phyloP scores from a whole-genome alignment of 2,329 filamentous ascomycete genomes.

The Talaromyces sp. region DNA sequence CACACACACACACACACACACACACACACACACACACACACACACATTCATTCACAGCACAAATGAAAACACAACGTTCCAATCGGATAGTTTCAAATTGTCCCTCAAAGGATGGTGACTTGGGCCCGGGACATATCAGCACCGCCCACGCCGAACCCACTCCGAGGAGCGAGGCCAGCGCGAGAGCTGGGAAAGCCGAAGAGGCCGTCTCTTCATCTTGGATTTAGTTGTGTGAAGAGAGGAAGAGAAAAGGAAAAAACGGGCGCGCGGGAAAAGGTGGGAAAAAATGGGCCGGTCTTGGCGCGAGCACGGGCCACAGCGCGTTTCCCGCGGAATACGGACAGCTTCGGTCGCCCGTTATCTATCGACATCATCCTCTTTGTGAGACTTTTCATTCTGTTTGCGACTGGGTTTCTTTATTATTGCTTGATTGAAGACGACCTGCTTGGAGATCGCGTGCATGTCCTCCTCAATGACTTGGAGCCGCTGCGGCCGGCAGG shows the following conservation, averaged over 20 bases:
- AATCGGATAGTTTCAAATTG: constrained; percentile 61
- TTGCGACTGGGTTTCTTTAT: not conserved
- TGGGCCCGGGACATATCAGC: constrained; percentile 61
- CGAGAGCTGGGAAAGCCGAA: constrained; percentile 50
- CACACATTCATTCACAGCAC: not conserved
- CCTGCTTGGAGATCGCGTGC: not conserved
- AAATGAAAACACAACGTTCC: constrained; percentile 20
- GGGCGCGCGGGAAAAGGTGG: constrained; percentile 14
- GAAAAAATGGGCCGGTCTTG: constrained; percentile 8
- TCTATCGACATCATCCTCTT: constrained; percentile 1
- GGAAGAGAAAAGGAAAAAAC: constrained; percentile 15
- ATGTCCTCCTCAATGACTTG: constrained; percentile 24
- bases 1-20: too few relatives aligned
- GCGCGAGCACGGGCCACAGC: not conserved
- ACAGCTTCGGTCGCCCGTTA: constrained; percentile 2
- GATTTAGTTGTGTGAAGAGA: constrained; percentile 68
- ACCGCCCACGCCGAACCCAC: constrained; percentile 45
- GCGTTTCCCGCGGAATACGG: constrained; percentile 12
- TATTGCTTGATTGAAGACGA: not conserved
- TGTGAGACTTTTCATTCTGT: too few relatives aligned
- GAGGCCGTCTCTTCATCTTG: constrained; percentile 69
- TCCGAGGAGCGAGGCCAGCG: constrained; percentile 36
- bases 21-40: too few relatives aligned
- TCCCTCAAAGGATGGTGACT: constrained; percentile 57
- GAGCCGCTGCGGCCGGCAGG: constrained; percentile 31